phyloP scores from a whole-genome alignment of 257 asterid genomes.

The Solanum medicagineum region DNA sequence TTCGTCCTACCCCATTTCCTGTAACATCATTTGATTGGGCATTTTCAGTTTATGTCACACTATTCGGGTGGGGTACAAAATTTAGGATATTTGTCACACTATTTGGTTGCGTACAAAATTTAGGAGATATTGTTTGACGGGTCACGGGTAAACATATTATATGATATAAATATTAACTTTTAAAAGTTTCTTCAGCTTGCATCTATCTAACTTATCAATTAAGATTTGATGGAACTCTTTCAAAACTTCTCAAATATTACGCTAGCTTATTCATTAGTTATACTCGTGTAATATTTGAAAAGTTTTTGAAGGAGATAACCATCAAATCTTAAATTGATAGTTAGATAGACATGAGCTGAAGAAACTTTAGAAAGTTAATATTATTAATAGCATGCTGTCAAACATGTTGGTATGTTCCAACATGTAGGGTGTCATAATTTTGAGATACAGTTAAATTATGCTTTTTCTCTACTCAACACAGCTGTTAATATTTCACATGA shows the following conservation, averaged over 20 bases:
- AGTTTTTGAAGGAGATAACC: not conserved
- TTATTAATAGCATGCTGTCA: not conserved
- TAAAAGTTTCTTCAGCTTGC: not conserved
- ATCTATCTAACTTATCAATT: not conserved
- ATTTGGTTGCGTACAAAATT: not conserved
- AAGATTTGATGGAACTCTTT: not conserved
- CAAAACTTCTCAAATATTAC: not conserved
- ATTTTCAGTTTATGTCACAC: not conserved
- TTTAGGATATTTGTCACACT: not conserved
- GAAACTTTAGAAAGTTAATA: not conserved
- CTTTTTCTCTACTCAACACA: not conserved
- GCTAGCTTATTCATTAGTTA: not conserved
- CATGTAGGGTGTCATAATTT: not conserved
- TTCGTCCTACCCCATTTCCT: not conserved
- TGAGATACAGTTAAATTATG: not conserved
- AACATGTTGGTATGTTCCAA: not conserved
- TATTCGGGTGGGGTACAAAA: not conserved
- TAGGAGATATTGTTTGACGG: not conserved
- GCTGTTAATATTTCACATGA: not conserved
- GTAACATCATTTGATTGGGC: not conserved
- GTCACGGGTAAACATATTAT: not conserved
- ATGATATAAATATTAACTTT: not conserved
- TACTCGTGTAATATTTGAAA: not conserved
- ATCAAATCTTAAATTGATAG: not conserved
- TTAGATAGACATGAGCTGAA: not conserved